These are phyloP conservation scores for Vachellia pachyceras DNA, from an alignment of 306 rosid genomes.

Conservation along the genomic window DNA sequence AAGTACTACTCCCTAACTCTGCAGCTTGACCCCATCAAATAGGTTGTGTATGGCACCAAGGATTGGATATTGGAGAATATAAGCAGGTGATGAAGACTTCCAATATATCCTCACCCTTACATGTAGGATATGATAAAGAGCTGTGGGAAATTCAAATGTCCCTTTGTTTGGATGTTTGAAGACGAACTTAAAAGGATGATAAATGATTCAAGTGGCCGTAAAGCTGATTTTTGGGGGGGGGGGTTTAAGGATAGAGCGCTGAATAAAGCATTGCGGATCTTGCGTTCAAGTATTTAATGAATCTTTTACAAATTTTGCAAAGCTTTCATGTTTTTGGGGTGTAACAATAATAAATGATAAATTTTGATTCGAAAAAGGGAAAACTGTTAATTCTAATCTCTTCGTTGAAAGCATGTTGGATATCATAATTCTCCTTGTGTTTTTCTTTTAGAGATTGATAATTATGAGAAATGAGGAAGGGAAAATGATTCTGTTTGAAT, in stretches of 20 bases:
- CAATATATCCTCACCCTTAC: neutral
- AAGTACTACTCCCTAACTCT: neutral
- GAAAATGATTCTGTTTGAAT: neutral
- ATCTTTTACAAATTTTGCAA: neutral
- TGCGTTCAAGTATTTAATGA: conserved; percentile 2
- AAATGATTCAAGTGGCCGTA: neutral
- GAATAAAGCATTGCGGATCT: neutral
- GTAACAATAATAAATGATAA: neutral
- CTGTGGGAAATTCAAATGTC: neutral
- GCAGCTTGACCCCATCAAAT: neutral
- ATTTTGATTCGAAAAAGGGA: neutral
- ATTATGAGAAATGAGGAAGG: neutral
- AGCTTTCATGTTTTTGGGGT: neutral
- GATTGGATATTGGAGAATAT: neutral
- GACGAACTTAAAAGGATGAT: neutral
- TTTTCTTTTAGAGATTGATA: neutral
- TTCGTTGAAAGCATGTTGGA: too few species aligned
- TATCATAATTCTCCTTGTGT: neutral
- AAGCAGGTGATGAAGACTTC: neutral
- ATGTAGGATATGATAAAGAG: neutral
- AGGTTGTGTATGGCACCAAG: neutral
- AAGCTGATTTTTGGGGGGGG: neutral
- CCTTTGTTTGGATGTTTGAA: neutral
- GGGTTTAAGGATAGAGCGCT: too few species aligned
- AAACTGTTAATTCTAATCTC: too few species aligned